These are phyloP conservation scores for Solanum rostratum DNA, from an alignment of 257 asterid genomes.

Conservation along the genomic window DNA sequence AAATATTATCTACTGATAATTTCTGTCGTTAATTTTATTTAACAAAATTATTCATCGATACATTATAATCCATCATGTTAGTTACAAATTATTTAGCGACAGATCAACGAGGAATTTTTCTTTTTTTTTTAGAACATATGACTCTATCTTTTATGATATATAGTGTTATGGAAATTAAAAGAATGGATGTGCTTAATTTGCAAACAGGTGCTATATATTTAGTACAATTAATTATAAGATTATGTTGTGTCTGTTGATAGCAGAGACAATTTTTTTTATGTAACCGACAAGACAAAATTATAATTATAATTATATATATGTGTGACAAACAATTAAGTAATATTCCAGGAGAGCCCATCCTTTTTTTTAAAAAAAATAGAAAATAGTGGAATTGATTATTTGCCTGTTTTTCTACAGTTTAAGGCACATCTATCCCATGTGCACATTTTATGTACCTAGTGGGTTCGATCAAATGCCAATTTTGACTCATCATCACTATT, in stretches of 20 bases:
- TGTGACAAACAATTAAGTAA: background rate
- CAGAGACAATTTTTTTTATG: too few relatives aligned
- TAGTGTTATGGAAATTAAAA: background rate
- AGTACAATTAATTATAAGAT: constrained; percentile 10
- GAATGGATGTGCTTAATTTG: constrained; percentile 25
- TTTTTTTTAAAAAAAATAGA: background rate
- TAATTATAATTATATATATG: background rate
- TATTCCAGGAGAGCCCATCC: background rate
- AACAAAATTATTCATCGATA: too few relatives aligned
- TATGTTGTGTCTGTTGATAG: constrained; percentile 20
- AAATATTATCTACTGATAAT: too few relatives aligned
- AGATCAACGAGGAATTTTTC: too few relatives aligned
- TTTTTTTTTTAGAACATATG: background rate
- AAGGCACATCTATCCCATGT: constrained; percentile 9
- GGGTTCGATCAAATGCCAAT: constrained; percentile 4
- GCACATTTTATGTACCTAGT: constrained; percentile 7
- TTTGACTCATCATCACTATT: background rate
- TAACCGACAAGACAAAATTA: background rate
- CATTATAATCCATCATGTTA: too few relatives aligned
- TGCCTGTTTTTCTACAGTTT: background rate
- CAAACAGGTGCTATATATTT: background rate
- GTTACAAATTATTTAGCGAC: background rate
- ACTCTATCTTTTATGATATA: background rate
- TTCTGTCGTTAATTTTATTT: too few relatives aligned
- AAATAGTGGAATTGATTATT: background rate